Base-by-base conservation (phyloP, 345 rosid genomes). In the Eucalyptus cloeziana region DNA sequence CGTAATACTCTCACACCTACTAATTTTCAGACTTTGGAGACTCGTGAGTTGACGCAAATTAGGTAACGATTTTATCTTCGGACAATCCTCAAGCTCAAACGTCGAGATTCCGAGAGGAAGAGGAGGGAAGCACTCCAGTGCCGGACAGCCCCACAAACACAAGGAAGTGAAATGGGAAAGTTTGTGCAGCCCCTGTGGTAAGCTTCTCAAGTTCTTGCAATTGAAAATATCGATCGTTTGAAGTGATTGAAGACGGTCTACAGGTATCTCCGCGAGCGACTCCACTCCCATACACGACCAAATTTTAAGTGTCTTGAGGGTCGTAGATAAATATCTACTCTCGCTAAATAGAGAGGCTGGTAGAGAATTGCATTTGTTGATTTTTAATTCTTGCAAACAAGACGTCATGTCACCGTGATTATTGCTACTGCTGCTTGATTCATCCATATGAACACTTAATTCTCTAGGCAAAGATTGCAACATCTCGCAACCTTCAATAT, bases 21-120 rank as follows among this genome's bases (percentile, higher is more conserved):
- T 4, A 64, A 64, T 64, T 3, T 0, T 0, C 5, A 64, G 37
- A 3, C 0, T 0, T 14, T 4, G 22, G 0, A 67, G 79, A 67
- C 22, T 15, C 9, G 40, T 15, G 17, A 67, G 40, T 31, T 2
- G 33, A 67, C 16, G 2, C 22, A 67, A 67, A 67, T 67, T 67
- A 67, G 40, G 40, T 31, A 31, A 31, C 40, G 22, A 67, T n/a
- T 67, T 67, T 67, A 67, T 15, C 79, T 67, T 67, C 2, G 19
- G 43, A 16, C 12, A 67, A 0, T 1, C 0, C 0, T 0, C 0
- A n/a, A 64, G 22, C 1, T 0, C 0, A 62, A 67, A 67, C 0
- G 0, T 0, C 4, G 22, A 67, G 22, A 67, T 67, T 3, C 7
- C 0, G 22, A 3, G 79, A 67, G 79, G 79, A 67, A 67, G 79